These are phyloP conservation scores for Auricularia heimuer DNA, from an alignment of 768 basidiomycete genomes.

Conservation along the genomic window DNA sequence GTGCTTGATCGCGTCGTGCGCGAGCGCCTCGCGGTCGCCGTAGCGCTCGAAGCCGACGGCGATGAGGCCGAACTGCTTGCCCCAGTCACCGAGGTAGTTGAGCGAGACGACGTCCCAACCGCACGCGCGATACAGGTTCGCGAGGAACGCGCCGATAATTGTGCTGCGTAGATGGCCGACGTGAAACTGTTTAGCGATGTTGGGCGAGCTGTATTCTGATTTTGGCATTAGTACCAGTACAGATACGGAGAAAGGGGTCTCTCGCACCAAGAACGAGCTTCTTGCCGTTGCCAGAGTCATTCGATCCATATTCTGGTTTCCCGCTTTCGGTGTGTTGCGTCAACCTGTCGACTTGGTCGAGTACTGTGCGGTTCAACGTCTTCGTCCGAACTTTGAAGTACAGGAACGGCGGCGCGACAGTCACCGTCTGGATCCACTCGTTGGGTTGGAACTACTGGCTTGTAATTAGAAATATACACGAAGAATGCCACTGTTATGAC, in stretches of 20 bases:
- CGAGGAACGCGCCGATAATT: conserved; percentile 33
- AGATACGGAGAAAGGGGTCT: too few relatives aligned
- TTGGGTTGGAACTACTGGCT: conserved; percentile 31
- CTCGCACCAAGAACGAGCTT: conserved; percentile 21
- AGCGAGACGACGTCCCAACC: conserved; percentile 29
- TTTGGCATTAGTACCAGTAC: too few relatives aligned
- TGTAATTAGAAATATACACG: background rate
- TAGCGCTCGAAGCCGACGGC: conserved; percentile 30
- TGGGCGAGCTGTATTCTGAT: conserved; percentile 30
- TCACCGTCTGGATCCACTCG: conserved; percentile 22
- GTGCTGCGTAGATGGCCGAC: conserved; percentile 32
- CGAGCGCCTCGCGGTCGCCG: conserved; percentile 28
- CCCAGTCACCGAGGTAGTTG: conserved; percentile 34
- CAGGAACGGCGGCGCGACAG: conserved; percentile 14
- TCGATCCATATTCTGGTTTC: conserved; percentile 23
- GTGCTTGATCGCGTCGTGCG: conserved; percentile 30
- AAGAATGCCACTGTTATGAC: too few relatives aligned
- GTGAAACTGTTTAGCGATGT: conserved; percentile 38
- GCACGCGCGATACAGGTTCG: conserved; percentile 29
- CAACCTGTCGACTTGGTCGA: conserved; percentile 23
- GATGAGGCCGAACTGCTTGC: conserved; percentile 31
- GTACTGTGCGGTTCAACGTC: conserved; percentile 22
- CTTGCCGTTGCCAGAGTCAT: conserved; percentile 24
- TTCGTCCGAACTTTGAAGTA: conserved; percentile 15
- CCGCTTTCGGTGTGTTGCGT: conserved; percentile 13